phyloP scores from a whole-genome alignment of 495 filamentous ascomycete genomes.

The Trichoderma orchidacearum region DNA sequence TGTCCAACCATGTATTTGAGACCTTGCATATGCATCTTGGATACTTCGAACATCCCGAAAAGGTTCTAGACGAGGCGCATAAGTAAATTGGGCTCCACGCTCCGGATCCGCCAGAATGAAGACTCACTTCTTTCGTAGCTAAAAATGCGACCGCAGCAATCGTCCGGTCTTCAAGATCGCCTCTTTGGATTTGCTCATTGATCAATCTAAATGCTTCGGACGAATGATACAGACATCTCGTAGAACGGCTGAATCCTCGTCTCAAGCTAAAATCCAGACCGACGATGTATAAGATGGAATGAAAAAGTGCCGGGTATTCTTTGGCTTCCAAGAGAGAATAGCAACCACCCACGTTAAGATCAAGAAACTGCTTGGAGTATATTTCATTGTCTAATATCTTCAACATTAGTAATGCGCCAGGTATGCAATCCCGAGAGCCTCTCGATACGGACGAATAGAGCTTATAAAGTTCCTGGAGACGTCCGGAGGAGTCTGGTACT shows the following conservation, averaged over 20 bases:
- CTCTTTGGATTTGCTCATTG: neutral
- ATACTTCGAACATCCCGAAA: neutral
- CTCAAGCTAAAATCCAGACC: neutral
- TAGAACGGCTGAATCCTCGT: neutral
- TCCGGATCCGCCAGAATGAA: neutral
- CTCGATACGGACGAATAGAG: too few relatives aligned
- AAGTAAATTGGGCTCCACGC: neutral
- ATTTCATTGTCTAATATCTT: neutral
- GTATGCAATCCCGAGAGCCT: too few relatives aligned
- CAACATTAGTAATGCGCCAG: neutral
- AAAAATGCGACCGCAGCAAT: neutral
- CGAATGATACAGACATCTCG: neutral
- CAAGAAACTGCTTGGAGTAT: neutral
- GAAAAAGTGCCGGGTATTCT: neutral
- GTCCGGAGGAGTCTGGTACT: too few relatives aligned
- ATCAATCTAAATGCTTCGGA: neutral
- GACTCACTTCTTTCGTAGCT: neutral
- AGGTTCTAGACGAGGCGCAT: neutral
- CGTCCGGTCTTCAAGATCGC: neutral
- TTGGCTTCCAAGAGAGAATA: neutral
- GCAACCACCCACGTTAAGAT: neutral
- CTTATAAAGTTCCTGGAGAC: neutral
- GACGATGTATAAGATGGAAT: neutral
- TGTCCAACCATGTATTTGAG: neutral
- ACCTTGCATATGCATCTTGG: neutral